These are phyloP conservation scores for Ustilago crameri DNA, from an alignment of 1,284 basidiomycete species.

Conservation along the genomic window DNA sequence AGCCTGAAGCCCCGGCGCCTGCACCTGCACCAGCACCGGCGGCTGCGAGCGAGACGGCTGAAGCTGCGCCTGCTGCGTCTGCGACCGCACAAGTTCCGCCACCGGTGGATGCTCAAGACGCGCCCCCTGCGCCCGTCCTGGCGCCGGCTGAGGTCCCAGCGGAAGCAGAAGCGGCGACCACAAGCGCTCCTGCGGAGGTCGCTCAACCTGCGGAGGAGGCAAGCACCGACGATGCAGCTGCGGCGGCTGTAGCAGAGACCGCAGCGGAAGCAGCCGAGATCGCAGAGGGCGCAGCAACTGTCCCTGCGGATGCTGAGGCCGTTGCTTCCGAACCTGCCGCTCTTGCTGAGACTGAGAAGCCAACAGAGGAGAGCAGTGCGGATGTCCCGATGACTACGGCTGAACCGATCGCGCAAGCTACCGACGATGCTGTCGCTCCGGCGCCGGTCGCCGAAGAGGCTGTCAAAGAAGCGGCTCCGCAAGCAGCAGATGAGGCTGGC, in stretches of 20 bases:
- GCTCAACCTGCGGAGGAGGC: background rate
- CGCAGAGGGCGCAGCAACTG: slow-evolving; percentile 5
- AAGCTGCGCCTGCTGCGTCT: slow-evolving; percentile 5
- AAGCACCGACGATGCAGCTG: slow-evolving; percentile 6
- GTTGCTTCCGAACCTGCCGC: background rate
- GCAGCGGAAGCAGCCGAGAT: slow-evolving; percentile 4
- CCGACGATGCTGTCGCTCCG: too few relatives aligned
- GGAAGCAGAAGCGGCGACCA: slow-evolving; percentile 12
- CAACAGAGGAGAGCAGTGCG: background rate
- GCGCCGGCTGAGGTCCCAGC: slow-evolving; percentile 23
- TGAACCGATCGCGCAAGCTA: too few relatives aligned
- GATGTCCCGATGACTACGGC: too few relatives aligned
- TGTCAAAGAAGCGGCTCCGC: too few relatives aligned
- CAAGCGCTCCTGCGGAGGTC: background rate
- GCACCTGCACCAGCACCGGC: background rate
- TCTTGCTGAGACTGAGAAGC: background rate
- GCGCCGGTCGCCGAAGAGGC: too few relatives aligned
- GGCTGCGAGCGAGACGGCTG: background rate
- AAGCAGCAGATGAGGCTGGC: too few relatives aligned
- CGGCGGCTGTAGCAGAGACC: slow-evolving; percentile 16
- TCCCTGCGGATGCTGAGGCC: slow-evolving; percentile 3
- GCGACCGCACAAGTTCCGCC: background rate
- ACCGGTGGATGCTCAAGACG: background rate
- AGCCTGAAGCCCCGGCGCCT: background rate
- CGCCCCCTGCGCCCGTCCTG: background rate